Base-by-base conservation (phyloP, 2,329 filamentous ascomycete genomes). In the Diaporthe caulivora region DNA sequence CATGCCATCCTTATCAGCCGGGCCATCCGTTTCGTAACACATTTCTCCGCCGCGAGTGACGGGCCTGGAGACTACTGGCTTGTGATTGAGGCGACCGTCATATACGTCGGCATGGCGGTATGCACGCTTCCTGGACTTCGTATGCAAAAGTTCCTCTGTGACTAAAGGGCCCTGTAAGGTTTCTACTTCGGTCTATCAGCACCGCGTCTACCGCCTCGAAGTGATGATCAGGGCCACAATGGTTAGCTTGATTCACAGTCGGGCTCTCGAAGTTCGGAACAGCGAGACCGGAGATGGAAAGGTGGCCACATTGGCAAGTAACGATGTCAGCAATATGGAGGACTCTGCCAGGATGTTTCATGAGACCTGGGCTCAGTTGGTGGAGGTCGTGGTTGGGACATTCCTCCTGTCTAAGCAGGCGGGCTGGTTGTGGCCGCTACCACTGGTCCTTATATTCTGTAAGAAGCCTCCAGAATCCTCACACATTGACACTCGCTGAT, bases 381-480 rank as follows among this genome's bases (percentile, higher is more conserved):
- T 86, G 0, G 85, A 87, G 72, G 81, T 86, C 0, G 49, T 81
- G 0, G 77, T 87, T 47, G 86, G 84, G 1, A 79, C 85, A 2
- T 60, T 71, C 9, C 78, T 87, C 68, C 75, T 87, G 2, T 79
- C 81, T 10, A 74, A 73, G 17, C 75, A 86, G 74, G 81, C 87
- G 5, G 83, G 84, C 15, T 86, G 84, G 84, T 72, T 86, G 5
- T 86, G 80, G 76, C 81, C 81, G 0, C 75, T 86, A 15, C 85
- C 84, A 0, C 74, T 86, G 2, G 72, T 82, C 4, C 75, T 86
- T n/a, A 85, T 86, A 2, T 80, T 83, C 42, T 76, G 85, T 86
- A 75, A 78, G 83, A 77, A 18, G 26, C 24, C 8, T 31, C 15
- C 29, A 2, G 7, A 37, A 5, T 18, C 11, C n/a, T 51, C 21